A percentile compares a stretch with the other conserved stretches of the same genome.
Conservation (phyloP, 805 yeast genomes). For the Hanseniaspora singularis region DNA sequence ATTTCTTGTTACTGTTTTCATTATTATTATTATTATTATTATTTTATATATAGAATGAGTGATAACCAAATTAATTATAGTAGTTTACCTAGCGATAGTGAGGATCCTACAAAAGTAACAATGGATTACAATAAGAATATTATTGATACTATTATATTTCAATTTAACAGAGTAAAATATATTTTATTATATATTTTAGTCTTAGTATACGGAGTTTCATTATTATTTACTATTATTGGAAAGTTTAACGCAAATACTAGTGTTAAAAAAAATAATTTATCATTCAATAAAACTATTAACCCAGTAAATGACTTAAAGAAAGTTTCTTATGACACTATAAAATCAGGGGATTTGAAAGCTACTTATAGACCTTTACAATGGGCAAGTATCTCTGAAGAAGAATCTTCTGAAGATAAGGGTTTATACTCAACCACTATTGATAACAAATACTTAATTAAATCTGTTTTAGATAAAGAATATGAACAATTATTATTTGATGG, state of each 20-base stretch:
- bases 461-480: conserved; percentile 34
- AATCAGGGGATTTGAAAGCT: conserved; percentile 50
- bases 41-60: too few relatives aligned
- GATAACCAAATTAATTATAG: too few relatives aligned
- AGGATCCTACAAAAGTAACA: background rate
- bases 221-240: conserved; percentile 4
- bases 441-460: conserved; percentile 45
- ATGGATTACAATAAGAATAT: background rate
- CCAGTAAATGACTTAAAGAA: conserved; percentile 10
- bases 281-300: conserved; percentile 9
- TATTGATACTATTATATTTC: conserved; percentile 1
- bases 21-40: too few relatives aligned
- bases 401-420: conserved; percentile 47
- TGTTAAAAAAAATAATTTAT: too few relatives aligned
- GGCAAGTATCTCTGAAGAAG: conserved; percentile 42
- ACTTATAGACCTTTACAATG: conserved; percentile 50
- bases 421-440: conserved; percentile 44
- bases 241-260: too few relatives aligned
- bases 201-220: conserved; percentile 5
- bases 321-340: conserved; percentile 34
- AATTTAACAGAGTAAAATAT: conserved; percentile 12
- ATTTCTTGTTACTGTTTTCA: too few relatives aligned
- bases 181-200: conserved; percentile 1
- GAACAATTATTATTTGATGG: conserved; percentile 41
- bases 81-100: too few relatives aligned